These are phyloP conservation scores for Tillandsia fasciculata DNA, from an alignment of 176 grass and related monocot species.

Conservation along the genomic window DNA sequence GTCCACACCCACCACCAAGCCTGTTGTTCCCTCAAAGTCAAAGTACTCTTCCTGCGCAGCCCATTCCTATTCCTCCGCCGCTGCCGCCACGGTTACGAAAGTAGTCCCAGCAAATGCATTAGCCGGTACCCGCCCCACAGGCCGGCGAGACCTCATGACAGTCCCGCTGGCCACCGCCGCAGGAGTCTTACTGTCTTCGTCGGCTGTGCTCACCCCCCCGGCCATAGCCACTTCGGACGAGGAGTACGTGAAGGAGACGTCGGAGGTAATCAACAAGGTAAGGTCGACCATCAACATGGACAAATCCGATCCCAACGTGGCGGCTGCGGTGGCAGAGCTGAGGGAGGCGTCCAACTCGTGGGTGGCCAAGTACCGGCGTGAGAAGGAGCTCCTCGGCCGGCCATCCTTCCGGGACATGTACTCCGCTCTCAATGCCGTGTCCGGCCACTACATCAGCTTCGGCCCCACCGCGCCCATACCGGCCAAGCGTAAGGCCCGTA, in stretches of 20 bases:
- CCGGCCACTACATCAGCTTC: slow-evolving; percentile 99
- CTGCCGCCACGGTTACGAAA: neutral
- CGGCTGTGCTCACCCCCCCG: neutral
- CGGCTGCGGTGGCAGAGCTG: slow-evolving; percentile 64
- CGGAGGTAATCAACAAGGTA: slow-evolving; percentile 86
- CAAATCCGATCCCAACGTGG: slow-evolving; percentile 78
- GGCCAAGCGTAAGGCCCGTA: slow-evolving; percentile 82
- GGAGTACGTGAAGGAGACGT: slow-evolving; percentile 87
- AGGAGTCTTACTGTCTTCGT: slow-evolving; percentile 2
- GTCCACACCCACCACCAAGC: slow-evolving; percentile 3
- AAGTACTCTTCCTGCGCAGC: neutral
- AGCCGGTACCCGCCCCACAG: neutral
- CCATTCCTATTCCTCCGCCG: neutral
- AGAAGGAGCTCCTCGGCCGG: slow-evolving; percentile 77
- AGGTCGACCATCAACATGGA: slow-evolving; percentile 81
- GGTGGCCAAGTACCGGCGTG: slow-evolving; percentile 94
- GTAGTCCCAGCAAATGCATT: no score
- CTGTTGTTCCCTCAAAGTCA: no score
- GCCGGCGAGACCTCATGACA: slow-evolving; percentile 8
- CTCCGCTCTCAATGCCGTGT: slow-evolving; percentile 96
- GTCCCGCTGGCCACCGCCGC: neutral
- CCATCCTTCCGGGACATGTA: slow-evolving; percentile 94
- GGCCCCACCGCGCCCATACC: slow-evolving; percentile 96
- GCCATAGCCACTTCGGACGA: slow-evolving; percentile 50
- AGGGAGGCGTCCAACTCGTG: slow-evolving; percentile 82